A percentile compares a stretch with the other conserved stretches of the same genome.
Conservation (phyloP, 805 yeast genomes). For the Starmerella gropengiesseri region DNA sequence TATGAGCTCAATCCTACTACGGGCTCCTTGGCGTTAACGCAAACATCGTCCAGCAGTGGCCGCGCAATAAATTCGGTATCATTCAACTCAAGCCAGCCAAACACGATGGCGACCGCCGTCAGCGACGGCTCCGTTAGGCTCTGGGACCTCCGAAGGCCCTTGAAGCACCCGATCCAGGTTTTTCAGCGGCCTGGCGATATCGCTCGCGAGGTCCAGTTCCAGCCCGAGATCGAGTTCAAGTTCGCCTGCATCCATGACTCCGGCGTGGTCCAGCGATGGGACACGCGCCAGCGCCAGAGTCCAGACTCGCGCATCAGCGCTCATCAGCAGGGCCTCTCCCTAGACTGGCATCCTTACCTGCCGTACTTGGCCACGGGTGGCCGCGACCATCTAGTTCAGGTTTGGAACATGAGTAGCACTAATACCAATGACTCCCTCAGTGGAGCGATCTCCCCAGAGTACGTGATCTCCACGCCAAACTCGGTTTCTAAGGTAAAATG, state of each 20-base stretch:
- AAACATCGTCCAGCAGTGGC: slow-evolving; percentile 18
- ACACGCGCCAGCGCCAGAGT: slow-evolving; percentile 53
- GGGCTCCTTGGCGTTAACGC: background rate
- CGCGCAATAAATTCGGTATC: slow-evolving; percentile 47
- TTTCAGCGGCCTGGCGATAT: slow-evolving; percentile 63
- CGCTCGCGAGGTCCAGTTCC: slow-evolving; percentile 44
- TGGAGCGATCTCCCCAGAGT: slow-evolving; percentile 47
- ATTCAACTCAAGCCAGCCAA: slow-evolving; percentile 45
- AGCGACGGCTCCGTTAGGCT: slow-evolving; percentile 63
- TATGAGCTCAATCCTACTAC: slow-evolving; percentile 30
- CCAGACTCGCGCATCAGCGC: slow-evolving; percentile 70
- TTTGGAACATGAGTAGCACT: slow-evolving; percentile 52
- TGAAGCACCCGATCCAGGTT: slow-evolving; percentile 40
- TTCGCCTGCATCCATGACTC: slow-evolving; percentile 78
- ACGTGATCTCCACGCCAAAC: slow-evolving; percentile 59
- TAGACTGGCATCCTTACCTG: slow-evolving; percentile 77
- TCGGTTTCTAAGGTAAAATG: slow-evolving; percentile 71
- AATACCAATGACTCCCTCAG: slow-evolving; percentile 13
- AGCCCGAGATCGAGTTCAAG: slow-evolving; percentile 40
- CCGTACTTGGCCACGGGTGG: slow-evolving; percentile 88
- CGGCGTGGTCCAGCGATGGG: slow-evolving; percentile 81
- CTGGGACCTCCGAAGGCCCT: slow-evolving; percentile 67
- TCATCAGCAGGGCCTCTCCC: slow-evolving; percentile 77
- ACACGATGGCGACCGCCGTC: slow-evolving; percentile 61
- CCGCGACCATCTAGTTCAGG: slow-evolving; percentile 69